Percentiles rank a stretch among this genome's conserved stretches.
Conservation (phyloP, 2,329 filamentous ascomycete species). For the Aspergillus aculeatus region DNA sequence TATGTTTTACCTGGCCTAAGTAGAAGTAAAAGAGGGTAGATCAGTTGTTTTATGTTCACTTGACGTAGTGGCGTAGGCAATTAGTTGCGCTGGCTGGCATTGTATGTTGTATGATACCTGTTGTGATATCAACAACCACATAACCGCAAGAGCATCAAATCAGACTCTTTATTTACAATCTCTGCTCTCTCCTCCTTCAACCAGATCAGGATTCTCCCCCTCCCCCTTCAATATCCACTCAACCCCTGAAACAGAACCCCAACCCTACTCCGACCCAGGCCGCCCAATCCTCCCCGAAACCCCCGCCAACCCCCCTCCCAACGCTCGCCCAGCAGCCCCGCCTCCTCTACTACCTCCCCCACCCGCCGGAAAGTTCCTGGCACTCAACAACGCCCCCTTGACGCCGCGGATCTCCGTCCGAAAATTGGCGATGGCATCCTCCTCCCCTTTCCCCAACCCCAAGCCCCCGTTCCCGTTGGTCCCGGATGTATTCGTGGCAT, state of each 20-base stretch:
- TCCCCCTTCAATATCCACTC: not conserved
- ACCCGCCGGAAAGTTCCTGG: conserved; percentile 57
- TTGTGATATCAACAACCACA: too few species aligned
- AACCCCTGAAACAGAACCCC: not conserved
- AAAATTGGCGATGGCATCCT: conserved; percentile 58
- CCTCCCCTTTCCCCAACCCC: conserved; percentile 44
- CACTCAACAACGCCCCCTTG: conserved; percentile 63
- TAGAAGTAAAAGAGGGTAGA: not conserved
- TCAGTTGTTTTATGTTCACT: not conserved
- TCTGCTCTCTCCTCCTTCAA: too few species aligned
- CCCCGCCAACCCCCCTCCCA: conserved; percentile 13
- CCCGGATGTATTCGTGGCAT: conserved; percentile 14
- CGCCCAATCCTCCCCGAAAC: not conserved
- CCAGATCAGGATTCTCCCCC: too few species aligned
- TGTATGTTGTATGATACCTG: too few species aligned
- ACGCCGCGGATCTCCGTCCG: conserved; percentile 62
- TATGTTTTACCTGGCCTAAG: conserved; percentile 9
- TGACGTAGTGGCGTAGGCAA: too few species aligned
- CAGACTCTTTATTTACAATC: too few species aligned
- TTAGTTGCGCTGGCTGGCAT: too few species aligned
- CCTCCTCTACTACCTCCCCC: conserved; percentile 27
- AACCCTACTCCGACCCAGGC: not conserved
- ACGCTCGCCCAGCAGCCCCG: too few species aligned
- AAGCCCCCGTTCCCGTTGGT: not conserved
- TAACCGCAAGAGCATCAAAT: too few species aligned